Evolutionary conservation across 768 basidiomycete genomes (phyloP).

Genomic region (Mycena indigotica): DNA sequence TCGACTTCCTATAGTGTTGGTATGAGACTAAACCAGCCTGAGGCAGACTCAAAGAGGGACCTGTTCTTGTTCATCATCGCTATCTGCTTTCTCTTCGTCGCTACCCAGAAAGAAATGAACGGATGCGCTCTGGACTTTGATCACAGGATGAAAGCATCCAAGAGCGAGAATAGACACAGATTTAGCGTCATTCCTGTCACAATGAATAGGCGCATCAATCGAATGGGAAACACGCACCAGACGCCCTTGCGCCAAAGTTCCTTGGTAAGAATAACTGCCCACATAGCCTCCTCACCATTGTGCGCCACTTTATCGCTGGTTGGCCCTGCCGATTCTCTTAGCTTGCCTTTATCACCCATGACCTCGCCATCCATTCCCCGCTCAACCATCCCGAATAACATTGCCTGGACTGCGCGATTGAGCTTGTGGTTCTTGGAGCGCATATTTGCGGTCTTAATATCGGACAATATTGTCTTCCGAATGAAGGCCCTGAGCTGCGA

Average conservation of each 20-base stretch:
- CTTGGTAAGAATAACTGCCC: constrained; percentile 92
- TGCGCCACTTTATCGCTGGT: constrained; percentile 41
- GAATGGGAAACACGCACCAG: constrained; percentile 53
- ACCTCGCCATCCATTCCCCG: constrained; percentile 84
- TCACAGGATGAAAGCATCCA: constrained; percentile 90
- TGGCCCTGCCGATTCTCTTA: constrained; percentile 44
- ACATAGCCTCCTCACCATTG: constrained; percentile 88
- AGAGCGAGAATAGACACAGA: constrained; percentile 88
- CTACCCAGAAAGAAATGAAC: constrained; percentile 96
- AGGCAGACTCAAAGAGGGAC: constrained; percentile 27
- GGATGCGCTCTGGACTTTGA: constrained; percentile 93
- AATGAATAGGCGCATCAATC: constrained; percentile 4
- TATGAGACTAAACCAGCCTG: constrained; percentile 1
- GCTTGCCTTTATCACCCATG: constrained; percentile 80
- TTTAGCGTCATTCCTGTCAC: constrained; percentile 80
- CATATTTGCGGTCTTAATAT: constrained; percentile 88
- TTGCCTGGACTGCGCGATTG: constrained; percentile 92
- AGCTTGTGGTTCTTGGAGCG: constrained; percentile 92
- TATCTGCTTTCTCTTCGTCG: constrained; percentile 74
- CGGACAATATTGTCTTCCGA: constrained; percentile 90
- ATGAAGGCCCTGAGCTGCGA: constrained; percentile 82
- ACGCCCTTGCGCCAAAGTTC: constrained; percentile 93
- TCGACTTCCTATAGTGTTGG: constrained; percentile 53
- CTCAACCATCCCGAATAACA: constrained; percentile 96
- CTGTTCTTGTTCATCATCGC: constrained; percentile 71